Evolutionary conservation across 164 flowering plant species (phyloP), one percentile per base, ranked within the genome.

Genomic region (Nelumbo lutea): DNA sequence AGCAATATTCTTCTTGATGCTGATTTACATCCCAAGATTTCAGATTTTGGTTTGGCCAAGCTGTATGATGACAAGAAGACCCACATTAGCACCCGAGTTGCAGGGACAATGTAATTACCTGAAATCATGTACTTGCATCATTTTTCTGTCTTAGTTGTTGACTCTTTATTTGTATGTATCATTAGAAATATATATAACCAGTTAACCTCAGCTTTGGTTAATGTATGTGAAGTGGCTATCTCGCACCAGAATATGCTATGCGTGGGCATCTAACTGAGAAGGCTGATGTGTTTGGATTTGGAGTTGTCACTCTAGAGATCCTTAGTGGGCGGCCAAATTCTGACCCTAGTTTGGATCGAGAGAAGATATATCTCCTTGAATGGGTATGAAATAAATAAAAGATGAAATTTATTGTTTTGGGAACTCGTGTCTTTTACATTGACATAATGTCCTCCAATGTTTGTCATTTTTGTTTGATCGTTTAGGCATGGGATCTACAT

Each of bases 151-250:
- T 46, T 40, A 42, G 41, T 40, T 57, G 27, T 27, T 27, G 27
- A 46, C 11, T 57, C 45, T 41, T 47, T 39, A 14, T 67, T 69
- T 60, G 73, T 72, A n/a, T 79, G 73, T 65, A 74, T 79, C 11
- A 27, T 27, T 27, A 27, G 27, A 27, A 27, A 27, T 27, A 27
- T 27, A 27, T 27, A 79, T 79, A 11, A 79, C 81, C 1, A 79
- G 76, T 62, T 79, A 79, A 56, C 79, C 81, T 2, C 76, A 75
- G 81, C 77, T 76, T 61, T 79, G 81, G 53, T 79, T 75, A 52
- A 69, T 79, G 58, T 75, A 79, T 60, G 79, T 75, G 39, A 79
- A 79, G 64, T 27, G 81, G 79, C 55, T 79, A 79, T 60, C 79
- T 79, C 27, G 27, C 27, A 27, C 27, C 27, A 27, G 27, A 27